Base-by-base conservation (phyloP, 1,284 basidiomycete genomes). In the Schizopora paradoxa region DNA sequence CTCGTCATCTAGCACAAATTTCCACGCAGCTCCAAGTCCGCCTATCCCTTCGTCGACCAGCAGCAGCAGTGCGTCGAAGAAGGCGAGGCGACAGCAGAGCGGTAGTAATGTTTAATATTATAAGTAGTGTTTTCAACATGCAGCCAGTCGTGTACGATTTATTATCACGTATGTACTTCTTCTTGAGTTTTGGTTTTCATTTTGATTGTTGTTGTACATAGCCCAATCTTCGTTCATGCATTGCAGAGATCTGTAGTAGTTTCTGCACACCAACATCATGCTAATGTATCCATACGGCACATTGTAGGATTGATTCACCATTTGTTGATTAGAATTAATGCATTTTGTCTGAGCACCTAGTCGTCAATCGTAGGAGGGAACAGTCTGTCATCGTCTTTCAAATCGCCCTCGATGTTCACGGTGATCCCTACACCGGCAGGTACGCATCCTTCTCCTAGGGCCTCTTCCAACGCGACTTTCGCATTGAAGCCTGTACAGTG, bases 401-500 rank as follows among this genome's bases (percentile, higher is more conserved):
- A 47, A 40, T 51, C 38, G n/a, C 51, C 46, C 27, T 43, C 23
- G 33, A 86, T 57, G 8, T 78, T 68, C 2, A 87, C 72, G 53
- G 71, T 79, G 22, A 81, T 72, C 6, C 88, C 87, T 1, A 82
- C 80, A 2, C 86, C 86, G 3, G 79, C 82, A 0, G 86, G 83
- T 8, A 89, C 83, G 56, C 82, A 83, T 1, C 77, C 77, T 40
- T 84, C 76, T 14, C 86, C 87, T 10, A 91, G 68, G 2, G 74
- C 83, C 6, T 65, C 63, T 56, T 81, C 76, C 51, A 91, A 63
- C 4, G 79, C 82, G 1, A 85, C 60, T 59, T 90, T 86, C 22
- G 74, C 74, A 25, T 73, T 71, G 56, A 90, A 86, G 0, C 88
- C 87, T 1, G 84, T 78, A 55, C 88, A 91, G 61, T 91, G 89